A percentile compares a stretch with the other conserved stretches of the same genome.
Evolutionary conservation across 2,329 filamentous ascomycete species (phyloP).

Genomic region (Clonostachys solani): DNA sequence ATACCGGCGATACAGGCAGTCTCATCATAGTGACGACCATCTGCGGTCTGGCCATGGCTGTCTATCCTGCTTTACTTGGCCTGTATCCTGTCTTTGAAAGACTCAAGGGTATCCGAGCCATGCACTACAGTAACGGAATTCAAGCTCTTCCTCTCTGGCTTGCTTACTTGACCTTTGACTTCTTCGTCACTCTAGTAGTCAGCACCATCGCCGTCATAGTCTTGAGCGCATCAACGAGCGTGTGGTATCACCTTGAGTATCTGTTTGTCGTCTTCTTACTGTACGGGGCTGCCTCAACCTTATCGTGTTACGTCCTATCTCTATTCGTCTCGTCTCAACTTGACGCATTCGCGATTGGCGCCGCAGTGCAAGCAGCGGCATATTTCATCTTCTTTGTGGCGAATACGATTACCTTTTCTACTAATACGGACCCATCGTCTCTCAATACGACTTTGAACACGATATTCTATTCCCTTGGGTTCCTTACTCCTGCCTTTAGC

Average conservation of each 20-base stretch:
- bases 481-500: conserved; percentile 24
- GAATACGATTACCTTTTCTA: conserved; percentile 7
- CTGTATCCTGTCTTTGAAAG: conserved; percentile 80
- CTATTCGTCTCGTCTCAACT: neutral
- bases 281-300: conserved; percentile 69
- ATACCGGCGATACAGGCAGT: conserved; percentile 54
- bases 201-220: conserved; percentile 59
- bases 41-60: conserved; percentile 47
- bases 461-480: conserved; percentile 1
- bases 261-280: conserved; percentile 73
- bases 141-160: conserved; percentile 73
- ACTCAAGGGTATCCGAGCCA: conserved; percentile 62
- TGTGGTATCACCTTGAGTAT: conserved; percentile 42
- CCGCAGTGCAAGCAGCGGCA: too few species aligned
- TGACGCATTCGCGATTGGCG: too few species aligned
- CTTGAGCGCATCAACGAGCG: conserved; percentile 47
- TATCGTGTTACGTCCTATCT: conserved; percentile 64
- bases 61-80: conserved; percentile 54
- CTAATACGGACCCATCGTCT: conserved; percentile 5
- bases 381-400: too few species aligned
- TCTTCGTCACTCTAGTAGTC: conserved; percentile 59
- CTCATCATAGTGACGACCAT: conserved; percentile 72
- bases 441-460: neutral
- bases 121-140: conserved; percentile 87
- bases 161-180: conserved; percentile 72